phyloP scores from a whole-genome alignment of 2,329 filamentous ascomycete species.

The Clonostachys byssicola region DNA sequence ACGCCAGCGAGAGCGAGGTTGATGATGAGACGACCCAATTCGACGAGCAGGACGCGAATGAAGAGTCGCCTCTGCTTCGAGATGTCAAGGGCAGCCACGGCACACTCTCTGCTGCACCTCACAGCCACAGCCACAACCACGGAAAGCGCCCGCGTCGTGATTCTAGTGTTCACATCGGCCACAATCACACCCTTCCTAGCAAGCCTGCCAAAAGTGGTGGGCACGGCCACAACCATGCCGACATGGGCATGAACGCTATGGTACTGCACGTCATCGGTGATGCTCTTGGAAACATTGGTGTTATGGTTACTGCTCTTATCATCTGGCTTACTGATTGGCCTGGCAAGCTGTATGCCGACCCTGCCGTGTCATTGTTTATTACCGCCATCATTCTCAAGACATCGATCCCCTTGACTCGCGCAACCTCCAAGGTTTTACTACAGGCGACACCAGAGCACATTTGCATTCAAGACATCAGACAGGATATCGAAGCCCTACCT shows the following conservation, averaged over 20 bases:
- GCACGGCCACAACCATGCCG: conserved; percentile 73
- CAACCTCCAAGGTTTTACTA: conserved; percentile 81
- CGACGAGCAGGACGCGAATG: conserved; percentile 36
- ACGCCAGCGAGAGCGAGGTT: conserved; percentile 42
- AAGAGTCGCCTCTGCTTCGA: conserved; percentile 44
- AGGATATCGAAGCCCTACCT: conserved; percentile 81
- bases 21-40: conserved; percentile 42
- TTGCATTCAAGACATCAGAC: conserved; percentile 82
- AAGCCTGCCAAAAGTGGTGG: conserved; percentile 55
- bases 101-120: conserved; percentile 13
- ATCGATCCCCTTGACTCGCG: conserved; percentile 73
- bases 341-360: conserved; percentile 85
- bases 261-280: conserved; percentile 75
- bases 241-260: conserved; percentile 94
- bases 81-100: conserved; percentile 22
- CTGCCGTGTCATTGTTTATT: conserved; percentile 88
- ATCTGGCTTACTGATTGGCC: conserved; percentile 88
- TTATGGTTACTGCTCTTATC: conserved; percentile 76
- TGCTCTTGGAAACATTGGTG: conserved; percentile 80
- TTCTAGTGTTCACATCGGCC: conserved; percentile 60
- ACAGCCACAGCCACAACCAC: conserved; percentile 6
- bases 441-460: conserved; percentile 92
- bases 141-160: conserved; percentile 25
- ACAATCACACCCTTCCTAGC: conserved; percentile 78
- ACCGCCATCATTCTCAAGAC: conserved; percentile 74